These are phyloP conservation scores for Pseudogymnoascus sp. DNA, from an alignment of 2,329 filamentous ascomycete species.

Conservation along the genomic window DNA sequence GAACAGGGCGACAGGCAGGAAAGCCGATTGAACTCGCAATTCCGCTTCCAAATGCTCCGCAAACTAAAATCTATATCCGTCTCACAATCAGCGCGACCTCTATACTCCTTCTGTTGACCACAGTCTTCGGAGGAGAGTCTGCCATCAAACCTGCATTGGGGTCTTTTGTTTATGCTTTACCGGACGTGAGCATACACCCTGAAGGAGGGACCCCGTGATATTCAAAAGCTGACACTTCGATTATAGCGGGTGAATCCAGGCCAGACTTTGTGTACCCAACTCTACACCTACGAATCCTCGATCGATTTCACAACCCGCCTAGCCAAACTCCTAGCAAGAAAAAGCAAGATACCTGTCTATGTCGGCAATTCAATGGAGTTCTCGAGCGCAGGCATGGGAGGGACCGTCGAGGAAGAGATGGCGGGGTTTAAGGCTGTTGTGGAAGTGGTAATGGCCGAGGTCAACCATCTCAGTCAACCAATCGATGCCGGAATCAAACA, in stretches of 20 bases:
- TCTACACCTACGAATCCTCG: constrained; percentile 68
- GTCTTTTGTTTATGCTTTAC: constrained; percentile 89
- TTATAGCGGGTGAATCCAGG: constrained; percentile 33
- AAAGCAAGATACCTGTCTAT: constrained; percentile 69
- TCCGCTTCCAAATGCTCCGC: constrained; percentile 50
- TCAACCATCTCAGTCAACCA: constrained; percentile 27
- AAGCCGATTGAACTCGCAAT: constrained; percentile 43
- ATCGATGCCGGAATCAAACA: constrained; percentile 1
- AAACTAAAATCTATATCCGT: constrained; percentile 54
- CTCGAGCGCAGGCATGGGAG: constrained; percentile 62
- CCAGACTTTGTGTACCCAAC: constrained; percentile 66
- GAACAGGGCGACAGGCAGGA: neutral
- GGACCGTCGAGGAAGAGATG: constrained; percentile 88
- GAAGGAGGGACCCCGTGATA: neutral
- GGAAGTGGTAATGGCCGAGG: constrained; percentile 54
- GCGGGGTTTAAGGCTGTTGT: constrained; percentile 72
- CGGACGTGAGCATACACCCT: constrained; percentile 55
- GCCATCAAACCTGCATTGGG: constrained; percentile 55
- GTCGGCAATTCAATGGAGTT: constrained; percentile 84
- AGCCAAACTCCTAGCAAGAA: constrained; percentile 73
- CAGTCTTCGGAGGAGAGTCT: constrained; percentile 45
- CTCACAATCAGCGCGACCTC: constrained; percentile 51
- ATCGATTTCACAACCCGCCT: constrained; percentile 81
- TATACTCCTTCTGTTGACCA: constrained; percentile 54
- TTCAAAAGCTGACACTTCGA: constrained; percentile 13